These are phyloP conservation scores for Chaetothyriales sp. DNA, from an alignment of 2,329 filamentous ascomycete genomes.

Conservation along the genomic window DNA sequence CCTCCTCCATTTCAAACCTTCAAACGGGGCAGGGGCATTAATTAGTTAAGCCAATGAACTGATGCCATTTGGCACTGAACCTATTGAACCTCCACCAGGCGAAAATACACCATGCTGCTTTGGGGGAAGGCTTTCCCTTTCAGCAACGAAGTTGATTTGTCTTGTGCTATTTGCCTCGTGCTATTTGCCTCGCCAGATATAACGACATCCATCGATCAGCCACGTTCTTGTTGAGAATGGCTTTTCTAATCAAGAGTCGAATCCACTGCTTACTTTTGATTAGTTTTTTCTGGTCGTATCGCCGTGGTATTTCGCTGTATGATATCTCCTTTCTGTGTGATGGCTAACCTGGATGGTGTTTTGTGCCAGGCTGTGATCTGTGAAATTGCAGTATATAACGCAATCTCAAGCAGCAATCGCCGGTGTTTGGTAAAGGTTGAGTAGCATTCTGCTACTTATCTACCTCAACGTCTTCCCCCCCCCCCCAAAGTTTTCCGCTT, in stretches of 20 bases:
- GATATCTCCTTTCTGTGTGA: not conserved
- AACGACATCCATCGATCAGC: not conserved
- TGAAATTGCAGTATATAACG: not conserved
- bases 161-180: not conserved
- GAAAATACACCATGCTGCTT: not conserved
- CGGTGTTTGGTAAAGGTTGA: not conserved
- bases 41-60: not conserved
- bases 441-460: not conserved
- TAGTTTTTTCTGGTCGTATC: too few relatives aligned
- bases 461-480: not conserved
- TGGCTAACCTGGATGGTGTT: not conserved
- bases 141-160: not conserved
- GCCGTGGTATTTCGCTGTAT: not conserved
- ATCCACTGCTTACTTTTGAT: not conserved
- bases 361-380: not conserved
- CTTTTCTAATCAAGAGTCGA: not conserved
- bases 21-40: too few relatives aligned
- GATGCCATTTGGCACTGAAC: too few relatives aligned
- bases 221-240: not conserved
- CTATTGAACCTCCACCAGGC: too few relatives aligned
- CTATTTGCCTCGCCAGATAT: not conserved
- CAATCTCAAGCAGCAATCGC: not conserved
- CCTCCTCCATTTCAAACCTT: too few relatives aligned
- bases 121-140: not conserved
- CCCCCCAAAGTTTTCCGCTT: not conserved